phyloP scores from a whole-genome alignment of 1,284 basidiomycete species.

The Cystobasidium sp. region DNA sequence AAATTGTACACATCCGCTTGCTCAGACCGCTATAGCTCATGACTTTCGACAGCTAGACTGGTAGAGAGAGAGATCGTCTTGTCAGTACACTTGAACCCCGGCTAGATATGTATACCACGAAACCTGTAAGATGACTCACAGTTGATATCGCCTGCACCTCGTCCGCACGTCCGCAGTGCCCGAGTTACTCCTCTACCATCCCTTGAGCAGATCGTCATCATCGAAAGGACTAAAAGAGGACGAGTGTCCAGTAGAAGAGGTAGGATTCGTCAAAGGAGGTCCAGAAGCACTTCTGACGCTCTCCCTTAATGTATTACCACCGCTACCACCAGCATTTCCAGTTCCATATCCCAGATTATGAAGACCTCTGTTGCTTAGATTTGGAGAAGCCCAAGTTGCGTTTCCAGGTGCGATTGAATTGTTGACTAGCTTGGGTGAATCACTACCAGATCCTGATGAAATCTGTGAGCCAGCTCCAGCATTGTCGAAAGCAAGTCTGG shows the following conservation, averaged over 20 bases:
- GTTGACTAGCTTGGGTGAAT: constrained; percentile 15
- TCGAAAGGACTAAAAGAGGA: constrained; percentile 40
- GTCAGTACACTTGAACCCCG: too few species aligned
- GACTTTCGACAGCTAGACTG: too few species aligned
- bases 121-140: too few species aligned
- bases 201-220: constrained; percentile 41
- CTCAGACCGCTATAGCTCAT: too few species aligned
- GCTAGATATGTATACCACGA: too few species aligned
- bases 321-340: not conserved
- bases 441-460: constrained; percentile 2
- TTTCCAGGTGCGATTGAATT: not conserved
- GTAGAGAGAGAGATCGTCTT: too few species aligned
- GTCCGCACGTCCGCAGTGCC: too few species aligned
- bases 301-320: constrained; percentile 4
- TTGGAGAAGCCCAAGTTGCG: constrained; percentile 26
- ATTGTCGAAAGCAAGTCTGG: constrained; percentile 21
- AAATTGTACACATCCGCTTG: too few species aligned
- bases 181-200: constrained; percentile 24
- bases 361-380: constrained; percentile 11
- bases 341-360: constrained; percentile 15
- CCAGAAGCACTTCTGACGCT: constrained; percentile 25
- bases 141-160: too few species aligned
- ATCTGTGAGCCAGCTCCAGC: not conserved
- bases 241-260: constrained; percentile 4
- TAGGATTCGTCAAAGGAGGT: not conserved